A percentile compares a stretch with the other conserved stretches of the same genome.
Evolutionary conservation across 2,329 filamentous ascomycete genomes (phyloP).

Genomic region (Pseudogymnoascus verrucosus): DNA sequence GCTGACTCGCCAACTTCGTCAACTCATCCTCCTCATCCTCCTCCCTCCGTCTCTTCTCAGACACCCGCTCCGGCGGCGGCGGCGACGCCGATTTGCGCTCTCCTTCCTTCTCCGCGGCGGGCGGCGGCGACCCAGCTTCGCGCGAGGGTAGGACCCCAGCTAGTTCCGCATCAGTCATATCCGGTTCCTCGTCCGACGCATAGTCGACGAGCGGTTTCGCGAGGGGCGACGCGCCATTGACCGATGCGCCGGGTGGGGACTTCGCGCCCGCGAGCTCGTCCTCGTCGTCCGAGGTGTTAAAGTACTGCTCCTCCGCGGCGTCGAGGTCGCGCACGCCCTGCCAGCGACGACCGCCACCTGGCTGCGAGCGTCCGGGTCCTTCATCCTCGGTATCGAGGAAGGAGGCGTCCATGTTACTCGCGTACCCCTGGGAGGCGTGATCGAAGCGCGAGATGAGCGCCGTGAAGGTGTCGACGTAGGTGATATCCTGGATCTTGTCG

Average conservation of each 20-base stretch:
- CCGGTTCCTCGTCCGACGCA: slow-evolving; percentile 79
- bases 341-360: slow-evolving; percentile 54
- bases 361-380: slow-evolving; percentile 33
- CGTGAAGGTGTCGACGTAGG: slow-evolving; percentile 78
- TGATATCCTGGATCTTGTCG: slow-evolving; percentile 65
- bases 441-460: slow-evolving; percentile 71
- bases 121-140: slow-evolving; percentile 28
- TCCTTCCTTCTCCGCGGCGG: slow-evolving; percentile 14
- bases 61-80: slow-evolving; percentile 64
- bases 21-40: slow-evolving; percentile 91
- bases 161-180: slow-evolving; percentile 37
- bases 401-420: slow-evolving; percentile 54
- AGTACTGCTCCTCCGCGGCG: slow-evolving; percentile 84
- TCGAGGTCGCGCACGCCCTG: slow-evolving; percentile 76
- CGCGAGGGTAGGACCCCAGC: slow-evolving; percentile 18
- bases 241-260: slow-evolving; percentile 28
- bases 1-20: slow-evolving; percentile 61
- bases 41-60: slow-evolving; percentile 83
- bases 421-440: slow-evolving; percentile 60
- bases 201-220: slow-evolving; percentile 82
- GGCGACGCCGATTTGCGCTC: slow-evolving; percentile 18
- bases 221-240: slow-evolving; percentile 57
- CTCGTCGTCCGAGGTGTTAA: slow-evolving; percentile 80
- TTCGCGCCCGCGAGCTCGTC: slow-evolving; percentile 52
- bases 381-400: slow-evolving; percentile 65